Evolutionary conservation across 768 basidiomycete species (phyloP).

Genomic region (Pisolithus microcarpus): DNA sequence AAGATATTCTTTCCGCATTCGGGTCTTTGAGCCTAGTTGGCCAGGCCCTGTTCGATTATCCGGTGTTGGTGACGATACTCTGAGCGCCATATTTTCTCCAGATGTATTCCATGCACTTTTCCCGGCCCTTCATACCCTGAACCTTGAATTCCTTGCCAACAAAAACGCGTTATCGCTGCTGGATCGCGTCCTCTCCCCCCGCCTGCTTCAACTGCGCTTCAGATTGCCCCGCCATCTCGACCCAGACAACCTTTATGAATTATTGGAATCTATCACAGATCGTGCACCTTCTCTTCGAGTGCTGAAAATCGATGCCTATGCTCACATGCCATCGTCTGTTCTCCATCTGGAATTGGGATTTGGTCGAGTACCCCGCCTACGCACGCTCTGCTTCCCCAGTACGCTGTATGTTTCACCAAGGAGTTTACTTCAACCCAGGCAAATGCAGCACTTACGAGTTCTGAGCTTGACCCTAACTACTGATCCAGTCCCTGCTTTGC

Average conservation of each 20-base stretch:
- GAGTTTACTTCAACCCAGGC: slow-evolving; percentile 15
- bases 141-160: slow-evolving; percentile 21
- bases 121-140: slow-evolving; percentile 19
- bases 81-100: slow-evolving; percentile 15
- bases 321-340: background rate
- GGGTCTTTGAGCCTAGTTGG: slow-evolving; percentile 17
- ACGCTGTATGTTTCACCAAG: slow-evolving; percentile 18
- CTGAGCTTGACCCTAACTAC: slow-evolving; percentile 14
- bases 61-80: slow-evolving; percentile 19
- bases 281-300: slow-evolving; percentile 14
- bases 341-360: slow-evolving; percentile 12
- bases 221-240: slow-evolving; percentile 17
- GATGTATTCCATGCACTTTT: slow-evolving; percentile 17
- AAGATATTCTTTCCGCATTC: slow-evolving; percentile 21
- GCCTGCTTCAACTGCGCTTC: slow-evolving; percentile 17
- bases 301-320: slow-evolving; percentile 16
- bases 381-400: slow-evolving; percentile 19
- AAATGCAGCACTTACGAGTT: slow-evolving; percentile 19
- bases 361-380: slow-evolving; percentile 15
- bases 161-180: slow-evolving; percentile 16
- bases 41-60: slow-evolving; percentile 10
- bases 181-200: slow-evolving; percentile 13
- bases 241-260: slow-evolving; percentile 12
- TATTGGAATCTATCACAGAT: slow-evolving; percentile 18
- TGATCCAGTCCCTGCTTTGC: slow-evolving; percentile 14